Evolutionary conservation across 208 protist species (phyloP).

Genomic region (Leishmania turanica): DNA sequence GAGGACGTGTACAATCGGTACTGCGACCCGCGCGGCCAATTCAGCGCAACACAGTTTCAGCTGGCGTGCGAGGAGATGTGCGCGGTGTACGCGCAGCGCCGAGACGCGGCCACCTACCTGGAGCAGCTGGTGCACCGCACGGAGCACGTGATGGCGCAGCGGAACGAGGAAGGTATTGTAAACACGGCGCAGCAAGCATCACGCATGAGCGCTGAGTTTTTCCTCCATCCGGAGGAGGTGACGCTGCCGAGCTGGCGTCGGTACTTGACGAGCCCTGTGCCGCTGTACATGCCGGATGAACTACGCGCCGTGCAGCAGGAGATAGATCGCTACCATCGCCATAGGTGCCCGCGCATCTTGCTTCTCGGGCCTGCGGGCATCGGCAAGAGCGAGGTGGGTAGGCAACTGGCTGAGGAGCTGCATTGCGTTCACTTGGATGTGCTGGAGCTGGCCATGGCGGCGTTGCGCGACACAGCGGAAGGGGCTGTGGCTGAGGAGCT

Average conservation of each 20-base stretch:
- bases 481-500: slow-evolving; percentile 41
- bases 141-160: slow-evolving; percentile 8
- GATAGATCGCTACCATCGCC: slow-evolving; percentile 34
- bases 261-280: slow-evolving; percentile 47
- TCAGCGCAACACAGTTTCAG: slow-evolving; percentile 56
- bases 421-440: slow-evolving; percentile 72
- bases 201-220: slow-evolving; percentile 33
- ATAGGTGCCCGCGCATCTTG: slow-evolving; percentile 55
- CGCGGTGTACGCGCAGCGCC: slow-evolving; percentile 43
- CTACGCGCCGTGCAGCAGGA: slow-evolving; percentile 53
- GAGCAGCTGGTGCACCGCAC: slow-evolving; percentile 45
- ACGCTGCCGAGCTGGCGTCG: slow-evolving; percentile 30
- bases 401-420: slow-evolving; percentile 54
- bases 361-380: slow-evolving; percentile 48
- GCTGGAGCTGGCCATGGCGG: slow-evolving; percentile 49
- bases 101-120: slow-evolving; percentile 56
- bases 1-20: slow-evolving; percentile 51
- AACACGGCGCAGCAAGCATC: background rate
- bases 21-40: slow-evolving; percentile 44
- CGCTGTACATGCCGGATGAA: slow-evolving; percentile 69
- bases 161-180: background rate
- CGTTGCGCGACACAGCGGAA: background rate
- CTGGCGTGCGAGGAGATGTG: slow-evolving; percentile 58
- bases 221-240: slow-evolving; percentile 27
- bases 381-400: slow-evolving; percentile 61